Evolutionary conservation across 2,329 filamentous ascomycete genomes (phyloP).

Genomic region (Zarea fungicola): DNA sequence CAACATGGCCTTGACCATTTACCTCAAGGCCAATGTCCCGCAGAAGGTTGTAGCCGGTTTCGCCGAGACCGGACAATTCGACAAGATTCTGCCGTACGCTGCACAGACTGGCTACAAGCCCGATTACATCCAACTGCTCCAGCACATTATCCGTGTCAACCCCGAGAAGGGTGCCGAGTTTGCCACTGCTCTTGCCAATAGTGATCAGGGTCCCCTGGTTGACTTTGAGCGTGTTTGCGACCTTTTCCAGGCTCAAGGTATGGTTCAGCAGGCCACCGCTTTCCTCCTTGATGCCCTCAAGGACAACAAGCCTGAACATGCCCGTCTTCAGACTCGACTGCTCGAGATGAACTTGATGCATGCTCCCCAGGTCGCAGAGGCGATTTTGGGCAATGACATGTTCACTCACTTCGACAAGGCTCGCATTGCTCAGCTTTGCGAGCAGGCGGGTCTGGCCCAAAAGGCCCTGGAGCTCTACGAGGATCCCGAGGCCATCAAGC

Average conservation of each 20-base stretch:
- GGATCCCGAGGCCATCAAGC: slow-evolving; percentile 83
- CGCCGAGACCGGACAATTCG: slow-evolving; percentile 93
- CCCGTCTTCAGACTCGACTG: slow-evolving; percentile 84
- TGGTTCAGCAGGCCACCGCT: slow-evolving; percentile 97
- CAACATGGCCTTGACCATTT: slow-evolving; percentile 80
- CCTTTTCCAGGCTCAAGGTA: slow-evolving; percentile 95
- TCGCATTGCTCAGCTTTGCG: slow-evolving; percentile 84
- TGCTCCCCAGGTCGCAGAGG: slow-evolving; percentile 94
- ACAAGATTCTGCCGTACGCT: slow-evolving; percentile 91
- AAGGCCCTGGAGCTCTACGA: slow-evolving; percentile 93
- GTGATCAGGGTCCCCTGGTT: slow-evolving; percentile 79
- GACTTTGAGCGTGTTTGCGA: slow-evolving; percentile 94
- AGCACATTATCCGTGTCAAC: slow-evolving; percentile 87
- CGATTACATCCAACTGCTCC: slow-evolving; percentile 88
- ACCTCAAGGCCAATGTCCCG: slow-evolving; percentile 82
- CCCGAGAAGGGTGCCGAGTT: slow-evolving; percentile 94
- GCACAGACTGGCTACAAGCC: slow-evolving; percentile 81
- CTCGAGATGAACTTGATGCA: slow-evolving; percentile 98
- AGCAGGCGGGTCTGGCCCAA: slow-evolving; percentile 82
- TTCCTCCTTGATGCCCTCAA: slow-evolving; percentile 94
- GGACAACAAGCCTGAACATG: slow-evolving; percentile 91
- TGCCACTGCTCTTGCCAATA: slow-evolving; percentile 83
- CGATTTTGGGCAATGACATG: slow-evolving; percentile 97
- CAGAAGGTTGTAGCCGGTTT: slow-evolving; percentile 94
- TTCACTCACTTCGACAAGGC: slow-evolving; percentile 94